These are phyloP conservation scores for Thinopyrum elongatum DNA, from an alignment of 176 grass and related monocot species.

Conservation along the genomic window DNA sequence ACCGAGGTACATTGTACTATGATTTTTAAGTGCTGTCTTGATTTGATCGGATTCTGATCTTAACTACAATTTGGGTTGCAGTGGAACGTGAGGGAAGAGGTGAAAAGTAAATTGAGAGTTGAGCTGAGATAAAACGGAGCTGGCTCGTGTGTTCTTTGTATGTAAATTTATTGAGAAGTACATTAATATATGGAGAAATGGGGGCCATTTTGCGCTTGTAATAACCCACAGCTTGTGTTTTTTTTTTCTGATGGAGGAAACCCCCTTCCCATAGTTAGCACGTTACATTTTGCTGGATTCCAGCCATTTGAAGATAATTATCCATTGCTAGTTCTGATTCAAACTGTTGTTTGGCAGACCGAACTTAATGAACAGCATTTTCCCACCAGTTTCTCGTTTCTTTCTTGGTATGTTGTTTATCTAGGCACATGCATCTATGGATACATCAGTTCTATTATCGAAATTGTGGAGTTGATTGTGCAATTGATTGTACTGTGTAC, in stretches of 20 bases:
- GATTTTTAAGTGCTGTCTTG: neutral
- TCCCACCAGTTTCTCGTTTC: neutral
- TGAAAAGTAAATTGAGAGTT: slow-evolving; percentile 80
- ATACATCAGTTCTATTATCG: neutral
- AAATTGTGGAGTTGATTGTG: neutral
- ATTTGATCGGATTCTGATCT: neutral
- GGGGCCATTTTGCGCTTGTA: slow-evolving; percentile 1
- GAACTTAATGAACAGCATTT: neutral
- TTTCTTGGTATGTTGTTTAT: neutral
- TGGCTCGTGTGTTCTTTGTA: neutral
- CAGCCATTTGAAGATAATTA: slow-evolving; percentile 3
- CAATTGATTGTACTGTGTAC: neutral
- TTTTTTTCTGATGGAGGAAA: neutral
- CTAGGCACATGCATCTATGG: neutral
- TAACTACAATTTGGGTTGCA: slow-evolving; percentile 47
- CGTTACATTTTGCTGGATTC: neutral
- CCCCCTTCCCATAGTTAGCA: neutral
- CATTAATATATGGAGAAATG: slow-evolving; percentile 3
- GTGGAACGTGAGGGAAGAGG: slow-evolving; percentile 79
- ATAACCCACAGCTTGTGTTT: neutral
- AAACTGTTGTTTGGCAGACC: neutral
- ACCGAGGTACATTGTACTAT: neutral
- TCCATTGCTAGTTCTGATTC: neutral
- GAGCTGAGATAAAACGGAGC: slow-evolving; percentile 62
- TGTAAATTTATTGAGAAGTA: slow-evolving; percentile 34